These are phyloP conservation scores for Psilocybe tampanensis DNA, from an alignment of 768 basidiomycete genomes.

Conservation along the genomic window DNA sequence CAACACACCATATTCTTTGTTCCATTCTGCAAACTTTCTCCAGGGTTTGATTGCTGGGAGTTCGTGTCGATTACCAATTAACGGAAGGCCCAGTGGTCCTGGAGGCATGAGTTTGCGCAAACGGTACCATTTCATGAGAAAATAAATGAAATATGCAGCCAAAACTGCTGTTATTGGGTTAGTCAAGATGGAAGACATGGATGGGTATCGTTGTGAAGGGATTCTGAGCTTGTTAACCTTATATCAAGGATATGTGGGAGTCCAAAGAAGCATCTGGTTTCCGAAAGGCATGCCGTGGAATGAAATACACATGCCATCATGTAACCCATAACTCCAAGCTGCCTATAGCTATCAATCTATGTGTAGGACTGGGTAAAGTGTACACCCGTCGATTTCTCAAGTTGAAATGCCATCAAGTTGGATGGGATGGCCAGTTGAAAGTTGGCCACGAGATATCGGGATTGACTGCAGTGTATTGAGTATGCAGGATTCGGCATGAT, in stretches of 20 bases:
- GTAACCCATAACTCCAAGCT: not conserved
- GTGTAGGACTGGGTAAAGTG: not conserved
- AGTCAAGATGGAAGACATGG: slow-evolving; percentile 4
- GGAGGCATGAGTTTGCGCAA: slow-evolving; percentile 44
- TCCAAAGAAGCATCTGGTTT: not conserved
- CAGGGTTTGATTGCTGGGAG: slow-evolving; percentile 48
- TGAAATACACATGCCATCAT: not conserved
- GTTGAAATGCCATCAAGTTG: too few relatives aligned
- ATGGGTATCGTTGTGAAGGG: not conserved
- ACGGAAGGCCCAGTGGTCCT: slow-evolving; percentile 45
- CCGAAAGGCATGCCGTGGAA: not conserved
- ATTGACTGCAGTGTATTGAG: too few relatives aligned
- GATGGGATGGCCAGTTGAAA: too few relatives aligned
- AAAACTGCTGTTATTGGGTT: slow-evolving; percentile 6
- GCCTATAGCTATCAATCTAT: not conserved
- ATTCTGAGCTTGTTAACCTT: not conserved
- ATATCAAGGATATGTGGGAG: not conserved
- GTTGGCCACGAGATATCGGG: too few relatives aligned
- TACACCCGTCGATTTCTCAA: not conserved
- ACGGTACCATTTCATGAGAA: slow-evolving; percentile 29
- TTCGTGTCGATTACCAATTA: slow-evolving; percentile 48
- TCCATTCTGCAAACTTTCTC: slow-evolving; percentile 51
- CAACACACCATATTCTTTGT: slow-evolving; percentile 42
- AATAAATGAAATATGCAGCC: slow-evolving; percentile 22
- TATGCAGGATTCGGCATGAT: too few relatives aligned